Conservation (phyloP, 768 basidiomycete species). For the Boletus reticuloceps region DNA sequence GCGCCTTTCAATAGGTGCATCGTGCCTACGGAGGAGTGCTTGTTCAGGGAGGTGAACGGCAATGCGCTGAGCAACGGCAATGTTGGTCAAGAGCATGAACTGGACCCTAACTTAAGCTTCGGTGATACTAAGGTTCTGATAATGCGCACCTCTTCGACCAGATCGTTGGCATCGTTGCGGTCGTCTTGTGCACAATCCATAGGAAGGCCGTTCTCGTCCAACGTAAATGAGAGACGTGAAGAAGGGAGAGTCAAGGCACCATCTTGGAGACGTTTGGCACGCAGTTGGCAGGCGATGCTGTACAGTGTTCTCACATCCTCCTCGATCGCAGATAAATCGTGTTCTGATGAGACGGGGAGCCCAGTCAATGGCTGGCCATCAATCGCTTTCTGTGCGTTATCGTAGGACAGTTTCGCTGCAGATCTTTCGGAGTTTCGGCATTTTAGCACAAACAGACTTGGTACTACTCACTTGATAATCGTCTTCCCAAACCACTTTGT, state of each 20-base stretch:
- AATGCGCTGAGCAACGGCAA: slow-evolving; percentile 86
- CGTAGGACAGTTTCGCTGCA: slow-evolving; percentile 80
- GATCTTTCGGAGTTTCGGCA: slow-evolving; percentile 52
- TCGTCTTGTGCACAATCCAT: slow-evolving; percentile 70
- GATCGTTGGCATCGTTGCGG: slow-evolving; percentile 65
- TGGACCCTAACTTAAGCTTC: slow-evolving; percentile 29
- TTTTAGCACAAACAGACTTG: neutral
- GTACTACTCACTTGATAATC: slow-evolving; percentile 68
- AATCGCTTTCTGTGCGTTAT: slow-evolving; percentile 78
- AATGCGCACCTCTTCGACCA: slow-evolving; percentile 82
- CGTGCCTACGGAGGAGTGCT: slow-evolving; percentile 93
- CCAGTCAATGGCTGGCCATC: slow-evolving; percentile 62
- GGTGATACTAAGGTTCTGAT: neutral
- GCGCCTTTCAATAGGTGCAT: slow-evolving; percentile 88
- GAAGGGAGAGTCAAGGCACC: slow-evolving; percentile 76
- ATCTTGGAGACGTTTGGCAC: slow-evolving; percentile 68
- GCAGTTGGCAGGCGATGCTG: slow-evolving; percentile 68
- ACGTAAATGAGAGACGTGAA: slow-evolving; percentile 66
- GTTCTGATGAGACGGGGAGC: slow-evolving; percentile 53
- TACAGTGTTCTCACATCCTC: slow-evolving; percentile 73
- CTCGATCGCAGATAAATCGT: slow-evolving; percentile 59
- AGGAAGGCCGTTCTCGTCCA: slow-evolving; percentile 80
- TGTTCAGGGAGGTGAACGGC: slow-evolving; percentile 95
- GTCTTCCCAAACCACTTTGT: slow-evolving; percentile 95
- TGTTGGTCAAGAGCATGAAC: slow-evolving; percentile 95